Percentiles rank a stretch among this genome's conserved stretches.
phyloP scores from a whole-genome alignment of 805 yeast genomes.

The Candida glaebosa region DNA sequence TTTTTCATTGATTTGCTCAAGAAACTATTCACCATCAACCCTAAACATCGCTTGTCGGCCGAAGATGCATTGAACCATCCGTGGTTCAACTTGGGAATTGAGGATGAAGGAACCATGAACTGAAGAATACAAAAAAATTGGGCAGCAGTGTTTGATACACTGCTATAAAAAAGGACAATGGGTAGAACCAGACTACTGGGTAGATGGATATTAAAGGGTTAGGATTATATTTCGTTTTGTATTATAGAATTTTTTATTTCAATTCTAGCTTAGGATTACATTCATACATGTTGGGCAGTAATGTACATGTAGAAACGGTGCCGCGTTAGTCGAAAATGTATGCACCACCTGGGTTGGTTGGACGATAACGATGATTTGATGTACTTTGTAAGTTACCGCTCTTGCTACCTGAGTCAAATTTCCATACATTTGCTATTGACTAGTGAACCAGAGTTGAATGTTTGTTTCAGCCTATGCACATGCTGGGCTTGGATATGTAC shows the following conservation, averaged over 20 bases:
- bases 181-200: neutral
- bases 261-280: neutral
- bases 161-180: neutral
- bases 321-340: too few species aligned
- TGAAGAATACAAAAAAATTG: too few species aligned
- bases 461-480: too few species aligned
- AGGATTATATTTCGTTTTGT: neutral
- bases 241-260: neutral
- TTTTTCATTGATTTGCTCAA: conserved; percentile 50
- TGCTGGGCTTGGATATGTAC: too few species aligned
- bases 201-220: neutral
- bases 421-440: too few species aligned
- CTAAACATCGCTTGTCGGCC: conserved; percentile 36
- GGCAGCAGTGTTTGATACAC: conserved; percentile 1
- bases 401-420: too few species aligned
- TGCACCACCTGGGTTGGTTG: too few species aligned
- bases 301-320: neutral
- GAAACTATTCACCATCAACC: conserved; percentile 38
- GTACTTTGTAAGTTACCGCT: too few species aligned
- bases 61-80: conserved; percentile 43
- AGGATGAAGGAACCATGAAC: conserved; percentile 39
- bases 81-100: conserved; percentile 47
- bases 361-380: too few species aligned
- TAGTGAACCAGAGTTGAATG: too few species aligned
- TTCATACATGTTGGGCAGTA: neutral